Evolutionary conservation across 192 early-diverging fungal genomes (phyloP).

Genomic region (Pilobolus umbonatus): DNA sequence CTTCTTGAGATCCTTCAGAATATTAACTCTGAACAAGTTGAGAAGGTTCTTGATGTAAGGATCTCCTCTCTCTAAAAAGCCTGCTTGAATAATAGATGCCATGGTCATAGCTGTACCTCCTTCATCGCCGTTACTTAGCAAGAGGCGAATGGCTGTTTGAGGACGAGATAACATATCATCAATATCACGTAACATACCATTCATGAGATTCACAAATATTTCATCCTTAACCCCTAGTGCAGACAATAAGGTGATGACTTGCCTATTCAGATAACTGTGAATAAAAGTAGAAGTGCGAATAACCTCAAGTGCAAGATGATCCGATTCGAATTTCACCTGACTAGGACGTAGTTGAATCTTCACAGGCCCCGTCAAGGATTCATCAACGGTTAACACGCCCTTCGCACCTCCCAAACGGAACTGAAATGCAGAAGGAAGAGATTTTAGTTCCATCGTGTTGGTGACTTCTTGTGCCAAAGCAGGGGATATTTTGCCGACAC

Average conservation of each 20-base stretch:
- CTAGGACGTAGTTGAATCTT: constrained; percentile 43
- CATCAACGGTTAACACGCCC: constrained; percentile 48
- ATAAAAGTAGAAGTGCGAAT: constrained; percentile 49
- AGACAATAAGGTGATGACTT: constrained; percentile 57
- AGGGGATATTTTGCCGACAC: constrained; percentile 59
- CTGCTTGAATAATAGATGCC: constrained; percentile 40
- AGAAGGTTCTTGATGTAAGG: constrained; percentile 42
- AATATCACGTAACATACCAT: constrained; percentile 34
- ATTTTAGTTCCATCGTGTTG: constrained; percentile 31
- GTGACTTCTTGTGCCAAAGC: constrained; percentile 42
- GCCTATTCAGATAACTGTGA: constrained; percentile 56
- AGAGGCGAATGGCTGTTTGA: constrained; percentile 28
- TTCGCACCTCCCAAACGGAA: constrained; percentile 67
- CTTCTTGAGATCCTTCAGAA: constrained; percentile 44
- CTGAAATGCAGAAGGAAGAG: constrained; percentile 59
- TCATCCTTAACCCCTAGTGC: constrained; percentile 53
- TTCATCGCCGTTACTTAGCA: constrained; percentile 41
- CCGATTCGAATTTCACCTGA: constrained; percentile 56
- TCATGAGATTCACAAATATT: constrained; percentile 48
- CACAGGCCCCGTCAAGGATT: constrained; percentile 28
- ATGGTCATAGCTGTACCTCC: constrained; percentile 36
- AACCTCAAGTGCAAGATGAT: constrained; percentile 49
- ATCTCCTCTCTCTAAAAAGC: constrained; percentile 40
- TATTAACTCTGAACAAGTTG: constrained; percentile 36
- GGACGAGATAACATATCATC: constrained; percentile 36